Evolutionary conservation across 768 basidiomycete species (phyloP), one percentile per base, ranked within the genome.

Genomic region (Phaeolepiota aurea): DNA sequence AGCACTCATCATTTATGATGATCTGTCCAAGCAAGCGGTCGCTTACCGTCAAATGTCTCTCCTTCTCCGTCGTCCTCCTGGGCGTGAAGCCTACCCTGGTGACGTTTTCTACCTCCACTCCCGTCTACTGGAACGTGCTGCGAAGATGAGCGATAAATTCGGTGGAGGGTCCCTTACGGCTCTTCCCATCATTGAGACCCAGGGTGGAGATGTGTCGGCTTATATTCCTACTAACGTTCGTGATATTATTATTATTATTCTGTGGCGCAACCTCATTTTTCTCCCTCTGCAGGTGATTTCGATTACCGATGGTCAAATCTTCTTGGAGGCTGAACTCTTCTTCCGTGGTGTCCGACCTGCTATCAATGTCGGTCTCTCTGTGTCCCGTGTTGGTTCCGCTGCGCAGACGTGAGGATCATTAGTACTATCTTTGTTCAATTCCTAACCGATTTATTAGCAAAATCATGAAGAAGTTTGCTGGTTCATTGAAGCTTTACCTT

Each of bases 1-100:
- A 87, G 86, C 94, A 50, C 79, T 98, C 55, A 98, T 99, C 69
- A 87, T 99, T 71, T 99, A 96, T 69, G 96, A 99, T 60, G 96
- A 98, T 68, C 72, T 99, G 65, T 99, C 96, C 57, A 99, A 99
- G 75, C 96, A 99, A 72, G 96, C 96, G 53, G 96, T 99, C 44
- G 96, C 96, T 48, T 99, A 99, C 79, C 93, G 96, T 77, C 96
- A 99, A 65, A 99, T 99, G 96, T 99, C 96, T 48, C 82, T 99
- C 51, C 80, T 99, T 32, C 92, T 99, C 58, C 92, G 96, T 83
- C 96, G 94, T 76, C 94, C 94, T 52, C 94, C 94, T 44, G 94
- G 94, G 79, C 93, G 93, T 82, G 93, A 98, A 76, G 93, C 93
- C 50, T 98, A 98, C 74, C 93, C 94, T 47, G 93, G 93, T 82